Evolutionary conservation across 164 flowering plant species (phyloP), one percentile per base, ranked within the genome.

Genomic region (Litsea cubeba): DNA sequence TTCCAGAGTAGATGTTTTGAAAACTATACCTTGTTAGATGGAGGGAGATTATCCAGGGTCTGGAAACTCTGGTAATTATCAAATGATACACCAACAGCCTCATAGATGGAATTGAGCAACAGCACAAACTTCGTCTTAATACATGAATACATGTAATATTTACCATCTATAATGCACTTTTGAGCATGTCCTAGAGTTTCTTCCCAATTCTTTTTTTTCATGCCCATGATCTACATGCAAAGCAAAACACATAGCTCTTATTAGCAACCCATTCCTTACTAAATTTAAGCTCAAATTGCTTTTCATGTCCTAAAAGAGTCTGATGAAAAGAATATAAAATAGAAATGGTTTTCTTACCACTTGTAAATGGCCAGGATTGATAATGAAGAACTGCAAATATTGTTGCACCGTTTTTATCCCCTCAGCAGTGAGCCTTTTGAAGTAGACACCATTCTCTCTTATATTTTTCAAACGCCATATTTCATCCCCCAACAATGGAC

Each of bases 381-480:
- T 76, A 25, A 73, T 77, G 17, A 78, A 85, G 20, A 86, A 62
- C 78, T 84, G 84, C 82, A 91, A 76, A 77, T 91, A 90, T 58
- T 92, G 91, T 73, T 87, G 89, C 4, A 94, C 98, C 0, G 89
- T 88, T 40, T 80, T 76, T 28, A 92, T 84, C 51, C 82, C 80
- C 0, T 68, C 60, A 1, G 72, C 17, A 2, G 82, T 10, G 3
- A 94, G 81, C 76, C 81, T 87, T 54, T 64, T 79, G 75, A 90
- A 92, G 72, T 88, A 90, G 12, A 82, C 85, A 51, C 98, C 98
- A 8, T 87, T 91, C 77, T 88, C 91, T 22, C 90, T 89, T 22
- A 92, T 90, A 80, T 83, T 92, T 78, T 89, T 92, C n/a, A 94
- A 81, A 7, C 97, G 88, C 98, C 96, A 94, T 3, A 94, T 89